phyloP scores from a whole-genome alignment of 1,139 yeast genomes.

The Kodamaea sp. region DNA sequence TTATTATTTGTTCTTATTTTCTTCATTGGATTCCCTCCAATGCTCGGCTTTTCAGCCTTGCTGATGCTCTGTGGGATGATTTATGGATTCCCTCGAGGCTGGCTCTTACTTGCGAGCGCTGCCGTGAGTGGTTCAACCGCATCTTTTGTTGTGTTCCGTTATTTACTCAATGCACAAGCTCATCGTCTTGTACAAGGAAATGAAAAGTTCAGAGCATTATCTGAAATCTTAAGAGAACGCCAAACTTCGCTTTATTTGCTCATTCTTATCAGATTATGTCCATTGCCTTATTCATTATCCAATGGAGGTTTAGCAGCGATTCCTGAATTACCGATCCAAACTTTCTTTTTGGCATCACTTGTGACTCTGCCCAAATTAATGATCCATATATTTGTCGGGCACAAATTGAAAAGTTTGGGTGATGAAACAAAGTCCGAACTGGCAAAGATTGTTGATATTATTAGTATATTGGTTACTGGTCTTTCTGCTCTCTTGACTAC shows the following conservation, averaged over 20 bases:
- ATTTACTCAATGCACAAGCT: constrained; percentile 57
- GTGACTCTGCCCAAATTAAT: constrained; percentile 79
- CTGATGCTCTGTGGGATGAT: constrained; percentile 74
- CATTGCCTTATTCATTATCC: constrained; percentile 86
- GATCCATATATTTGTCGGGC: constrained; percentile 77
- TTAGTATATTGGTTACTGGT: constrained; percentile 60
- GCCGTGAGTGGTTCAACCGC: constrained; percentile 70
- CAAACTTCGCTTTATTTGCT: constrained; percentile 63
- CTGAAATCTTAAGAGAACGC: constrained; percentile 61
- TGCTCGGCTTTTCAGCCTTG: constrained; percentile 75
- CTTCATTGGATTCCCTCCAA: constrained; percentile 72
- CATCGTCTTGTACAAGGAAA: constrained; percentile 44
- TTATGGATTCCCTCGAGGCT: constrained; percentile 78
- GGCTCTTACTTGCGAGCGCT: constrained; percentile 69
- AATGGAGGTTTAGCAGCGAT: constrained; percentile 90
- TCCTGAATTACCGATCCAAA: constrained; percentile 61
- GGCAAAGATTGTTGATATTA: constrained; percentile 56
- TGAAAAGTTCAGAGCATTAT: constrained; percentile 68
- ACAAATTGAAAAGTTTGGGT: constrained; percentile 69
- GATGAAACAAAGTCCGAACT: constrained; percentile 47
- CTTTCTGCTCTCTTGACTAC: constrained; percentile 61
- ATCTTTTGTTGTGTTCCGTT: constrained; percentile 68
- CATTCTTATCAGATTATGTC: constrained; percentile 76
- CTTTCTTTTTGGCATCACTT: constrained; percentile 68
- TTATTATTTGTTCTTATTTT: constrained; percentile 48